A percentile compares a stretch with the other conserved stretches of the same genome.
These are phyloP conservation scores for Colletotrichum melonis DNA, from an alignment of 2,329 filamentous ascomycete species.

Conservation along the genomic window DNA sequence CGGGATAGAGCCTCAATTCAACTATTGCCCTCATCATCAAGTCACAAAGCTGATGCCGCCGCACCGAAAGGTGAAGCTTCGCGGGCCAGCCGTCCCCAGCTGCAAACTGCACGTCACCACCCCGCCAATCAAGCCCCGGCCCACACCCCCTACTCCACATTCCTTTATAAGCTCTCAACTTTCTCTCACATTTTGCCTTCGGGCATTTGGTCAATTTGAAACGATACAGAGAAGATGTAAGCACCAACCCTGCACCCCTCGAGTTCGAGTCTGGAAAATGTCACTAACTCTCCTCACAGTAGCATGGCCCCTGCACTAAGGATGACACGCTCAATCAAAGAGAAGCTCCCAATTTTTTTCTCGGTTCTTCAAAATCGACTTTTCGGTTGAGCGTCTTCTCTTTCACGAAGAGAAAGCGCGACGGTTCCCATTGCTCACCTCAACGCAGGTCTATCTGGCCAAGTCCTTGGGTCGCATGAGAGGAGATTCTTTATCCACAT, in stretches of 20 bases:
- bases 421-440: too few relatives aligned
- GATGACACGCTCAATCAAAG: slow-evolving; percentile 92
- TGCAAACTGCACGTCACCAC: rapidly evolving
- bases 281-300: slow-evolving; percentile 41
- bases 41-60: too few relatives aligned
- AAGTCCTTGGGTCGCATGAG: too few relatives aligned
- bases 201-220: slow-evolving; percentile 30
- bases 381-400: too few relatives aligned
- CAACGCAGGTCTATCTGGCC: too few relatives aligned
- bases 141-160: neutral
- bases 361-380: neutral
- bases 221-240: slow-evolving; percentile 32
- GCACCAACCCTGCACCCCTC: neutral
- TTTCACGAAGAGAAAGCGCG: too few relatives aligned
- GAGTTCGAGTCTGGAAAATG: neutral
- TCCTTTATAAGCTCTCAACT: neutral
- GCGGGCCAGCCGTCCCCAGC: too few relatives aligned
- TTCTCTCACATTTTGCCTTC: neutral
- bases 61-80: too few relatives aligned
- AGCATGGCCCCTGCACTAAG: slow-evolving; percentile 91
- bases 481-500: too few relatives aligned
- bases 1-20: too few relatives aligned
- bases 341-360: slow-evolving; percentile 69
- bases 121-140: neutral
- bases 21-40: too few relatives aligned